Evolutionary conservation across 495 filamentous ascomycete genomes (phyloP), one percentile per base, ranked within the genome.

Genomic region (Aspergillus ostianus): DNA sequence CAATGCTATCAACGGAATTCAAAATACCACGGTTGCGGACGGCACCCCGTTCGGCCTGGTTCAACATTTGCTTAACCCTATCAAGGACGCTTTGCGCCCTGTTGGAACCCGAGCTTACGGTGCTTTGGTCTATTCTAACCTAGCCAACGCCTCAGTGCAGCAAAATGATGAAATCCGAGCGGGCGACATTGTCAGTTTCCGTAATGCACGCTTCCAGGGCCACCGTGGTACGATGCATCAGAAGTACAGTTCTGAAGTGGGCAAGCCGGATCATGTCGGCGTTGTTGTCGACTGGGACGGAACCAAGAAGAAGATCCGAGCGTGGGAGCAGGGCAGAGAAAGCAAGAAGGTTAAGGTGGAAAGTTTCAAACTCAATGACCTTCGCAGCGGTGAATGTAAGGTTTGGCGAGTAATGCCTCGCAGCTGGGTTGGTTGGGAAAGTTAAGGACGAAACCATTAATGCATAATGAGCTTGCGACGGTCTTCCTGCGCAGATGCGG

Each of bases 241-340:
- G 63, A 98, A 98, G 74, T 98, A 98, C 69, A 87, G 77, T 54
- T 75, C 84, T 41, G 94, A 98, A 61, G 91, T 97, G 0, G 94
- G 94, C 51, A 92, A 90, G 67, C 90, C 90, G 4, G 93, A 97
- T 64, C 94, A 98, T 72, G 94, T 98, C 1, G 95, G 83, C 4
- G 79, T 98, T n/a, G 93, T 98, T n/a, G 83, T 92, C 12, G 94
- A 98, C 70, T 98, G 94, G 94, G 94, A 98, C 71, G 94, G 94
- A 30, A 96, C 92, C 26, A 96, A 97, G 82, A 97, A 97, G 84
- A 96, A 97, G 82, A 88, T 98, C 41, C 78, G 93, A 45, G 93
- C 87, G 0, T 98, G 90, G 90, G 94, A 98, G 69, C 94, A 98
- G 69, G 94, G 93, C 0, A 79, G 94, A 30, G 94, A 98, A 75